phyloP scores from a whole-genome alignment of 2,329 filamentous ascomycete genomes.

The Claviceps sorghi region DNA sequence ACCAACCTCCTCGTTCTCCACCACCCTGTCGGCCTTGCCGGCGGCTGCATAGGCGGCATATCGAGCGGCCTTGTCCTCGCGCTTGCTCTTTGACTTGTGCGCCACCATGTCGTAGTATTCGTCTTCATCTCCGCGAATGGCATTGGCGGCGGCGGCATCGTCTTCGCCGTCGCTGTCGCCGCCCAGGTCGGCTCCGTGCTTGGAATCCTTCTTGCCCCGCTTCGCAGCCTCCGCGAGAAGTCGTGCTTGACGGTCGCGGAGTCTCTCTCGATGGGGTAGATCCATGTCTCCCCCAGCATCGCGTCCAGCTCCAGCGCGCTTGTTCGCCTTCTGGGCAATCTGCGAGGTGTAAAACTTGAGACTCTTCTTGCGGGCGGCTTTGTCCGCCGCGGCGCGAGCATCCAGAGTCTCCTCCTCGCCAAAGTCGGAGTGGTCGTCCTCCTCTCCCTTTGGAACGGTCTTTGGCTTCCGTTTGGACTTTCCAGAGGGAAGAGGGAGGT shows the following conservation, averaged over 20 bases:
- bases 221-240: constrained; percentile 80
- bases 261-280: constrained; percentile 75
- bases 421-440: constrained; percentile 68
- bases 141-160: constrained; percentile 32
- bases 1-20: constrained; percentile 55
- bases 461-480: constrained; percentile 24
- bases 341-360: constrained; percentile 97
- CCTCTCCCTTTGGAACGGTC: constrained; percentile 23
- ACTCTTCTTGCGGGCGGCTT: constrained; percentile 77
- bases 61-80: constrained; percentile 52
- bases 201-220: constrained; percentile 53
- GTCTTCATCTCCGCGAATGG: constrained; percentile 44
- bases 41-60: constrained; percentile 44
- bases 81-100: constrained; percentile 52
- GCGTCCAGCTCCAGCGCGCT: constrained; percentile 57
- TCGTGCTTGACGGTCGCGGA: constrained; percentile 71
- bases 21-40: constrained; percentile 46
- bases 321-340: constrained; percentile 87
- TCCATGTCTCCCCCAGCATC: constrained; percentile 68
- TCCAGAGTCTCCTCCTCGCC: constrained; percentile 77
- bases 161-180: constrained; percentile 58
- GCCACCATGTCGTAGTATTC: constrained; percentile 89
- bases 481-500: constrained; percentile 38
- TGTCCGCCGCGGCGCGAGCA: constrained; percentile 66
- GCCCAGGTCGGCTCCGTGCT: constrained; percentile 50